These are phyloP conservation scores for Trichoderma semiorbis DNA, from an alignment of 2,329 filamentous ascomycete genomes.

Conservation along the genomic window DNA sequence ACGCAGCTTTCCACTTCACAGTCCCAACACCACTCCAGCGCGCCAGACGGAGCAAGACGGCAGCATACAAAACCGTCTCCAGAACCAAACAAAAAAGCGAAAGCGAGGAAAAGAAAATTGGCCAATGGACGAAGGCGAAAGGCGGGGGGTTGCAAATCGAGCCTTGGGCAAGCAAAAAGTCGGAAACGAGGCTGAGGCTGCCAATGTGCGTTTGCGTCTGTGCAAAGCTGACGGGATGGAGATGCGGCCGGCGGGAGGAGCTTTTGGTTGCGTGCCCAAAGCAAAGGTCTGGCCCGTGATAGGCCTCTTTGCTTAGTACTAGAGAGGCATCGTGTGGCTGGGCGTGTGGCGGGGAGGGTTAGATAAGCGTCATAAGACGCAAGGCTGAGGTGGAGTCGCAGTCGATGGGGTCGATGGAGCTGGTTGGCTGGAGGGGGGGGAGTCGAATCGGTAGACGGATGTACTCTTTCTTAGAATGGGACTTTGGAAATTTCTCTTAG, in stretches of 20 bases:
- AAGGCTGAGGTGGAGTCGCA: not conserved
- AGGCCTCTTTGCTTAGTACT: not conserved
- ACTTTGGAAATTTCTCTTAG: not conserved
- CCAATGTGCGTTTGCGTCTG: not conserved
- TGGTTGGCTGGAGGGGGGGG: not conserved
- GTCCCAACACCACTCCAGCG: not conserved
- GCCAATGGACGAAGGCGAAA: not conserved
- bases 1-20: not conserved
- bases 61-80: not conserved
- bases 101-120: not conserved
- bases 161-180: not conserved
- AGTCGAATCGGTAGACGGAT: not conserved
- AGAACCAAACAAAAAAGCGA: not conserved
- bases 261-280: not conserved
- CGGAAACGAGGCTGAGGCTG: not conserved
- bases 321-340: not conserved
- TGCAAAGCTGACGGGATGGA: not conserved
- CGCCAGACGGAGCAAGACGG: not conserved
- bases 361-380: not conserved
- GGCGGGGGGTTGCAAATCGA: not conserved
- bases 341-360: not conserved
- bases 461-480: not conserved
- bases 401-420: not conserved
- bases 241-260: not conserved
- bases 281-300: not conserved